phyloP scores from a whole-genome alignment of 768 basidiomycete genomes.

The Tricholoma furcatifolium region DNA sequence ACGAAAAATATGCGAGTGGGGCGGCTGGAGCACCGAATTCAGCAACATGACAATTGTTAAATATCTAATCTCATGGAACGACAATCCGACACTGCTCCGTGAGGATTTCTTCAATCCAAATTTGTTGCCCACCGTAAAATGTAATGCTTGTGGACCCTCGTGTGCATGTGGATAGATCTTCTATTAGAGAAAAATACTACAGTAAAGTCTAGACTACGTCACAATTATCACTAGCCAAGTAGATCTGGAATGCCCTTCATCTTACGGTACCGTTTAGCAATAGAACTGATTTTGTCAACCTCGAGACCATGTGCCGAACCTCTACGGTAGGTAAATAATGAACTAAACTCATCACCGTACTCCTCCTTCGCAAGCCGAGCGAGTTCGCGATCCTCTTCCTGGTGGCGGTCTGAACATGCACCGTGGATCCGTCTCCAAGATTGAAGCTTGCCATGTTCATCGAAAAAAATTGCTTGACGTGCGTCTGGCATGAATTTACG shows the following conservation, averaged over 20 bases:
- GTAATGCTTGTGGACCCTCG: conserved; percentile 27
- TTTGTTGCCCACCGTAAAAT: conserved; percentile 19
- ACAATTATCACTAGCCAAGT: too few relatives aligned
- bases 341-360: conserved; percentile 15
- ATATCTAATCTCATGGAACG: too few relatives aligned
- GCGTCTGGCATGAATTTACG: conserved; percentile 6
- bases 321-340: conserved; percentile 17
- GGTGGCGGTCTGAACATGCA: conserved; percentile 2
- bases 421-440: conserved; percentile 15
- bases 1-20: conserved; percentile 41
- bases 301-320: conserved; percentile 1
- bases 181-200: neutral
- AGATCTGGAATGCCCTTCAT: conserved; percentile 1
- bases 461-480: conserved; percentile 18
- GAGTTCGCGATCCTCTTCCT: conserved; percentile 9
- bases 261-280: conserved; percentile 12
- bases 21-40: conserved; percentile 43
- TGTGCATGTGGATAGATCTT: conserved; percentile 26
- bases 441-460: conserved; percentile 10
- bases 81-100: conserved; percentile 28
- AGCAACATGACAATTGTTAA: too few relatives aligned
- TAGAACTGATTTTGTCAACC: conserved; percentile 11
- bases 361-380: conserved; percentile 1
- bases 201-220: conserved; percentile 1
- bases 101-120: conserved; percentile 38